Percentiles rank a stretch among this genome's conserved stretches.
Evolutionary conservation across 805 yeast species (phyloP).

Genomic region (Pichia nanzhaoensis): DNA sequence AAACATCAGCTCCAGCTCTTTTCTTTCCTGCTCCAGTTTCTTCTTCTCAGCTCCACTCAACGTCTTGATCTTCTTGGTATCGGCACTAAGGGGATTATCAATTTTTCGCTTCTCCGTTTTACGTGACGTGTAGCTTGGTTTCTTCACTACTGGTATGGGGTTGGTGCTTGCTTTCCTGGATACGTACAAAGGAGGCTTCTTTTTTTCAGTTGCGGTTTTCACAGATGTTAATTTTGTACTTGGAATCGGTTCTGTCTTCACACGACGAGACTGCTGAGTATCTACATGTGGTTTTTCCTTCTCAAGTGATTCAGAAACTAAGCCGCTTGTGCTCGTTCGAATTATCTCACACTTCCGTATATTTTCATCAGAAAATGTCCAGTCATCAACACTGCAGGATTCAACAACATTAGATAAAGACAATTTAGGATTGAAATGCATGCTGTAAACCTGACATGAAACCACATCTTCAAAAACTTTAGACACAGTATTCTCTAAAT

Average conservation of each 20-base stretch:
- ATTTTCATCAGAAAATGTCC: constrained; percentile 16
- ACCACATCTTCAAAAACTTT: constrained; percentile 12
- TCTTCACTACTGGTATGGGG: constrained; percentile 3
- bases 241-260: not conserved
- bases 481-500: constrained; percentile 16
- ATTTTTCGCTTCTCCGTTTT: constrained; percentile 18
- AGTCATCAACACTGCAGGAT: constrained; percentile 11
- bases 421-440: constrained; percentile 15
- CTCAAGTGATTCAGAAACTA: not conserved
- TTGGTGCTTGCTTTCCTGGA: constrained; percentile 13
- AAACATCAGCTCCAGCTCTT: constrained; percentile 21
- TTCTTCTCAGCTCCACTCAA: constrained; percentile 12
- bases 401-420: constrained; percentile 19
- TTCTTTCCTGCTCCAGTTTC: constrained; percentile 13
- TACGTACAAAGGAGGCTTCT: constrained; percentile 15
- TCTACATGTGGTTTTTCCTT: not conserved
- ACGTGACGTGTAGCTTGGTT: constrained; percentile 8
- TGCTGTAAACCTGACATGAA: constrained; percentile 21
- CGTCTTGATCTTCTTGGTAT: constrained; percentile 17
- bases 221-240: not conserved
- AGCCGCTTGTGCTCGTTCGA: constrained; percentile 14
- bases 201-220: not conserved
- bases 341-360: constrained; percentile 23
- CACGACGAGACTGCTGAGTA: not conserved
- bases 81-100: constrained; percentile 10